Evolutionary conservation across 805 yeast species (phyloP), one percentile per base, ranked within the genome.

Genomic region (Candida koratica): DNA sequence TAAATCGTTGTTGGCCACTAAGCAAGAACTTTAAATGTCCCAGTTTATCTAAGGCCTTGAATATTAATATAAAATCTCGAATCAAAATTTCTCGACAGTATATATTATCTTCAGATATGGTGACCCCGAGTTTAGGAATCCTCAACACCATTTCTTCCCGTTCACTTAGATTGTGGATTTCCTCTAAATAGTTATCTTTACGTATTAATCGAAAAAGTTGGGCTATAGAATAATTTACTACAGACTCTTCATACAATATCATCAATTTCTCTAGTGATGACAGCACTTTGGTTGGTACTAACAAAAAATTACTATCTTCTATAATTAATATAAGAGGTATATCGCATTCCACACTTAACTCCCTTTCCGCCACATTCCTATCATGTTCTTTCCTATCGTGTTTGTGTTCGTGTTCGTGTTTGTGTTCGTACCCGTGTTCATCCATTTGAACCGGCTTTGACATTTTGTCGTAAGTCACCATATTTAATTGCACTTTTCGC

Each of bases 21-120:
- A 61, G 34, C 12, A 32, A 22, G 11, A 62, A 44, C 13, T 48
- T 46, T 25, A 61, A 38, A 12, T 34, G 34, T 7, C 41, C 28
- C 16, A 48, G 44, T 4, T 26, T 36, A 8, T 37, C 35, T 18
- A 58, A 43, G 9, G 46, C 46, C 15, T 39, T 38, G 39, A 55
- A 58, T 16, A 54, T 36, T 15, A 43, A 34, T n/a, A 58, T 30
- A 22, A 64, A 49, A 39, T 59, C 66, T 12, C 42, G 42, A 10
- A 62, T 38, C 2, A 48, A 44, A 12, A 56, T 41, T 14, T 55
- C 53, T 14, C 48, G 41, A 3, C 59, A 38, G 38, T 58, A 55
- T 4, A 52, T 43, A 33, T 58, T 51, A 41, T 60, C 64, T 36
- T 64, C 67, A 2, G 62, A 41, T n/a, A 64, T 46, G n/a, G 36